Evolutionary conservation across 805 yeast genomes (phyloP).

Genomic region (Torulaspora microellipsoides): DNA sequence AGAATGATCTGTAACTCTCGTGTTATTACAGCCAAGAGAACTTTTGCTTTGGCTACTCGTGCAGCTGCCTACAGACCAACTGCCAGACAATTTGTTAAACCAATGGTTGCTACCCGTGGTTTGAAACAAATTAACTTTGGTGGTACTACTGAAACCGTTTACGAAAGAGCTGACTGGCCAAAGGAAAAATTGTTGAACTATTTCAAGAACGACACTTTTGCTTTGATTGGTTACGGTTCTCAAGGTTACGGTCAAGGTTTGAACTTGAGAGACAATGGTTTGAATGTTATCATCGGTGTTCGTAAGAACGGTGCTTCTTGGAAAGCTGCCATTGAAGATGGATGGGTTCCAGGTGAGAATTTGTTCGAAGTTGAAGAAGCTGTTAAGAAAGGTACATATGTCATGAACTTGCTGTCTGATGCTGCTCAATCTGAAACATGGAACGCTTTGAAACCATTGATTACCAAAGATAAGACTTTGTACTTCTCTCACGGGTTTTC

Average conservation of each 20-base stretch:
- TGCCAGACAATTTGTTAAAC: slow-evolving; percentile 43
- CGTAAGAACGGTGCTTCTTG: slow-evolving; percentile 98
- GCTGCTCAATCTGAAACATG: slow-evolving; percentile 99
- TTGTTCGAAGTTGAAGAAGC: slow-evolving; percentile 95
- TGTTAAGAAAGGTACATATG: slow-evolving; percentile 80
- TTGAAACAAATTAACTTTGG: slow-evolving; percentile 94
- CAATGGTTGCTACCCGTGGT: slow-evolving; percentile 74
- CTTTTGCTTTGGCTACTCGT: slow-evolving; percentile 49
- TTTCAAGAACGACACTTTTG: slow-evolving; percentile 97
- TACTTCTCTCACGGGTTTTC: slow-evolving; percentile 99
- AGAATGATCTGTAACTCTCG: slow-evolving; percentile 39
- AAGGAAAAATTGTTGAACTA: slow-evolving; percentile 90
- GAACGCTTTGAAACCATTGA: slow-evolving; percentile 77
- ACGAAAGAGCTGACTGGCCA: slow-evolving; percentile 99
- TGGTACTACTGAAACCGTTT: slow-evolving; percentile 91
- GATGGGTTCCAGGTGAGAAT: slow-evolving; percentile 99
- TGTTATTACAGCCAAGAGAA: slow-evolving; percentile 56
- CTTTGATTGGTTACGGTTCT: slow-evolving; percentile 98
- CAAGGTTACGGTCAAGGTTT: slow-evolving; percentile 99
- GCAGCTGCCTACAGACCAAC: slow-evolving; percentile 55
- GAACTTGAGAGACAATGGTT: slow-evolving; percentile 98
- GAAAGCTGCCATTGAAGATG: slow-evolving; percentile 99
- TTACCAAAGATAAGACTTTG: slow-evolving; percentile 95
- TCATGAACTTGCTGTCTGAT: slow-evolving; percentile 97
- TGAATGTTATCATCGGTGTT: slow-evolving; percentile 97